Conservation (phyloP, 2,329 filamentous ascomycete genomes). For the Colletotrichum echinochloae region DNA sequence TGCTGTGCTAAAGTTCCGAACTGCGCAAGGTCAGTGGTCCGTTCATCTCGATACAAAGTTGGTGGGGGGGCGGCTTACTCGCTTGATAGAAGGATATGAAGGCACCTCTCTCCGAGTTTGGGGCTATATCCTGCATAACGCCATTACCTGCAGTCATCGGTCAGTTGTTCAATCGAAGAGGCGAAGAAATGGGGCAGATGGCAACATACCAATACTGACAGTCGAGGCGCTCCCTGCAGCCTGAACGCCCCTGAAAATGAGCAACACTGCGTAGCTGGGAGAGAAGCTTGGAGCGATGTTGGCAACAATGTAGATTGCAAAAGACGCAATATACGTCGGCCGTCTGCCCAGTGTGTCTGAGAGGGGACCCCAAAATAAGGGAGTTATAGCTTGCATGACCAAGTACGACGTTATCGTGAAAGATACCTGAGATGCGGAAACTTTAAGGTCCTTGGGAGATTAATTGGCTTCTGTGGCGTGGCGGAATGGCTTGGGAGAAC, state of each 20-base stretch:
- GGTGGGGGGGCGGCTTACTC: slow-evolving; percentile 42
- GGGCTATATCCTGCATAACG: slow-evolving; percentile 50
- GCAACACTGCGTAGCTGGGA: slow-evolving; percentile 55
- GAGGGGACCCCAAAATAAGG: slow-evolving; percentile 61
- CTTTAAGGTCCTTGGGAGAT: slow-evolving; percentile 45
- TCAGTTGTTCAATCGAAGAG: not conserved
- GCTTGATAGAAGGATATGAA: slow-evolving; percentile 50
- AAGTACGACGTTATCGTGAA: slow-evolving; percentile 61
- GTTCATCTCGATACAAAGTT: not conserved
- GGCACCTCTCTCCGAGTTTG: slow-evolving; percentile 46
- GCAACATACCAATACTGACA: slow-evolving; percentile 56
- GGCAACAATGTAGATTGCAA: slow-evolving; percentile 59
- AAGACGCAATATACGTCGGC: slow-evolving; percentile 57
- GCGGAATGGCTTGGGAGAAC: not conserved
- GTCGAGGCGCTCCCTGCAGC: slow-evolving; percentile 61
- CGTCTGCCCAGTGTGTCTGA: slow-evolving; percentile 61
- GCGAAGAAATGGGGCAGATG: not conserved
- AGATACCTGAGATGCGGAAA: slow-evolving; percentile 49
- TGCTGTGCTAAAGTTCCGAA: slow-evolving; percentile 47
- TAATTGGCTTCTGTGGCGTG: not conserved
- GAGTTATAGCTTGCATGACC: slow-evolving; percentile 62
- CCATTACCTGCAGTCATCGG: slow-evolving; percentile 41
- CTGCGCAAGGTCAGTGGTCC: slow-evolving; percentile 25
- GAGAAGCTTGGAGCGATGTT: slow-evolving; percentile 60
- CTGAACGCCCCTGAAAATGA: slow-evolving; percentile 61